Percentiles rank a stretch among this genome's conserved stretches.
These are phyloP conservation scores for Pichia kudriavzevii DNA, from an alignment of 1,139 yeast genomes.

Conservation along the genomic window DNA sequence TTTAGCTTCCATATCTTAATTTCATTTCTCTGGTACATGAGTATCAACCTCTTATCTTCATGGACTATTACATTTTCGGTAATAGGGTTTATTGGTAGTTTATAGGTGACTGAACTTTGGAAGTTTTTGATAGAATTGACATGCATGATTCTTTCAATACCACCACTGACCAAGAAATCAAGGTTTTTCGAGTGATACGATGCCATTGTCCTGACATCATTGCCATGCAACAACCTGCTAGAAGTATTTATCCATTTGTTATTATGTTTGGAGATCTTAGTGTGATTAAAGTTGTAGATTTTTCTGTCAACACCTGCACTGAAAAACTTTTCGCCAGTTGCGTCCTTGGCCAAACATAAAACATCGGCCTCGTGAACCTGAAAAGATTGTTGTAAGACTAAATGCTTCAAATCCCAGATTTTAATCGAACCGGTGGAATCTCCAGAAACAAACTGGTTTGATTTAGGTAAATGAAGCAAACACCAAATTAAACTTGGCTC, in stretches of 20 bases:
- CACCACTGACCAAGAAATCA: constrained; percentile 75
- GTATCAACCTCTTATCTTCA: constrained; percentile 42
- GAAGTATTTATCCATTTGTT: constrained; percentile 73
- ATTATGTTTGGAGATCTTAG: constrained; percentile 25
- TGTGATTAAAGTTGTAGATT: constrained; percentile 59
- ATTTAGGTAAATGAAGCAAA: constrained; percentile 53
- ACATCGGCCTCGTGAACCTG: constrained; percentile 90
- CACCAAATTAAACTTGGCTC: constrained; percentile 76
- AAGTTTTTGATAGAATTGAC: constrained; percentile 63
- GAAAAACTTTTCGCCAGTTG: constrained; percentile 57
- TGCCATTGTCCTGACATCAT: constrained; percentile 79
- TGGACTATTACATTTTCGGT: constrained; percentile 49
- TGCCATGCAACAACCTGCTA: constrained; percentile 77
- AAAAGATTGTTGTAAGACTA: constrained; percentile 74
- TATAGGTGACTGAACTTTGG: constrained; percentile 67
- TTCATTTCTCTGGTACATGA: constrained; percentile 77
- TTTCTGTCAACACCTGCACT: constrained; percentile 94
- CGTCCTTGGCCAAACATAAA: constrained; percentile 60
- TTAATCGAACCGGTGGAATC: constrained; percentile 94
- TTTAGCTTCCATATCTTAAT: constrained; percentile 71
- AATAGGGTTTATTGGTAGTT: constrained; percentile 61
- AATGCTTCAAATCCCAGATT: constrained; percentile 79
- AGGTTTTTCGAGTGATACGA: constrained; percentile 62
- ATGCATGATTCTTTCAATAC: constrained; percentile 77
- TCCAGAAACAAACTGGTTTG: constrained; percentile 76